phyloP scores from a whole-genome alignment of 164 flowering plant genomes.

The Stephania cephalantha region DNA sequence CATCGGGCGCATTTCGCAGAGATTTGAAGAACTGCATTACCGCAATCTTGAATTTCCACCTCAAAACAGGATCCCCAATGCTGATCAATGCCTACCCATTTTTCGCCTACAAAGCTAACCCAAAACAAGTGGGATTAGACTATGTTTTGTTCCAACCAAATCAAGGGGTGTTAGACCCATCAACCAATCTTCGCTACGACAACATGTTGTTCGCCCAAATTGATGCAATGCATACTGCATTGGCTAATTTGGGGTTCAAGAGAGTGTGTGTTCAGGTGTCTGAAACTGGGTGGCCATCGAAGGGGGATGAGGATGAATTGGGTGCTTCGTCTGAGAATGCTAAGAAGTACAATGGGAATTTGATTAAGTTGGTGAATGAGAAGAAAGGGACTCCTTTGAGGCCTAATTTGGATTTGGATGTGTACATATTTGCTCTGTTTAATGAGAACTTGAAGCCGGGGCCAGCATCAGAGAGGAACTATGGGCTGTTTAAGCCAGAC shows the following conservation, averaged over 20 bases:
- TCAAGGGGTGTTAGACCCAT: slow-evolving; percentile 24
- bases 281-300: slow-evolving; percentile 56
- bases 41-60: slow-evolving; percentile 42
- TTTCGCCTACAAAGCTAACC: slow-evolving; percentile 58
- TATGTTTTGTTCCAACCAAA: slow-evolving; percentile 36
- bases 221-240: slow-evolving; percentile 37
- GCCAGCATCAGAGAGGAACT: slow-evolving; percentile 43
- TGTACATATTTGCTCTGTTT: slow-evolving; percentile 39
- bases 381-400: slow-evolving; percentile 45
- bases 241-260: slow-evolving; percentile 25
- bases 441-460: slow-evolving; percentile 50
- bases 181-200: slow-evolving; percentile 30
- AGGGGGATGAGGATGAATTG: slow-evolving; percentile 37
- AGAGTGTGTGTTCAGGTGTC: slow-evolving; percentile 33
- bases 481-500: slow-evolving; percentile 45
- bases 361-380: slow-evolving; percentile 25
- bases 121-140: slow-evolving; percentile 34
- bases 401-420: slow-evolving; percentile 26
- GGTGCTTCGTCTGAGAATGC: slow-evolving; percentile 46
- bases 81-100: slow-evolving; percentile 74
- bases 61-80: slow-evolving; percentile 42
- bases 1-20: slow-evolving; percentile 48
- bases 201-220: slow-evolving; percentile 47
- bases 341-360: slow-evolving; percentile 35
- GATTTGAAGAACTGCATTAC: slow-evolving; percentile 34